Evolutionary conservation across 2,329 filamentous ascomycete genomes (phyloP).

Genomic region (Claviceps maximensis): DNA sequence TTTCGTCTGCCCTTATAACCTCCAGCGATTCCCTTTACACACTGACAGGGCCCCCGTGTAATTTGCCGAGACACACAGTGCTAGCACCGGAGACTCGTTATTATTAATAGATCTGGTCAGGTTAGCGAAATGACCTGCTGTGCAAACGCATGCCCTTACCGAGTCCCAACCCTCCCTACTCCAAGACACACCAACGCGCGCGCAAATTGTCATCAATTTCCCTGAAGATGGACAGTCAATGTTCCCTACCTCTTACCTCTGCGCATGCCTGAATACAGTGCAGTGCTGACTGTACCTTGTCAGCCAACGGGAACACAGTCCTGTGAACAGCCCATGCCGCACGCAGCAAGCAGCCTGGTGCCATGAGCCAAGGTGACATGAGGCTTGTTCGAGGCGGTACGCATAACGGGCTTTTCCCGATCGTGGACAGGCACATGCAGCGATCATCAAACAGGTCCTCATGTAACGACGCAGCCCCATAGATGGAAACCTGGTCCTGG

Average conservation of each 20-base stretch:
- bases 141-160: too few species aligned
- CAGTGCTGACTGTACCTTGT: too few species aligned
- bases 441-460: background rate
- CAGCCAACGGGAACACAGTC: too few species aligned
- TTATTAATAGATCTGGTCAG: background rate
- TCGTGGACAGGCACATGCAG: background rate
- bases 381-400: background rate
- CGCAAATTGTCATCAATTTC: background rate
- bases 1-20: too few species aligned
- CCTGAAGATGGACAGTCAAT: too few species aligned
- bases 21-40: too few species aligned
- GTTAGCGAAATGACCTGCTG: conserved; percentile 20
- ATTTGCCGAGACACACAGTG: conserved; percentile 20
- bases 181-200: background rate
- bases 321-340: too few species aligned
- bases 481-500: background rate
- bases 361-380: background rate
- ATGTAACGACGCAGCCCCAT: background rate
- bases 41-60: too few species aligned
- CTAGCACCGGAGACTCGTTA: background rate
- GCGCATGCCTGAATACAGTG: too few species aligned
- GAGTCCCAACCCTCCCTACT: too few species aligned
- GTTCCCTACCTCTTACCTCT: too few species aligned
- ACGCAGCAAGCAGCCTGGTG: background rate
- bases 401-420: too few species aligned